phyloP scores from a whole-genome alignment of 1,139 yeast genomes.

The Trichomonascaceae sp. region DNA sequence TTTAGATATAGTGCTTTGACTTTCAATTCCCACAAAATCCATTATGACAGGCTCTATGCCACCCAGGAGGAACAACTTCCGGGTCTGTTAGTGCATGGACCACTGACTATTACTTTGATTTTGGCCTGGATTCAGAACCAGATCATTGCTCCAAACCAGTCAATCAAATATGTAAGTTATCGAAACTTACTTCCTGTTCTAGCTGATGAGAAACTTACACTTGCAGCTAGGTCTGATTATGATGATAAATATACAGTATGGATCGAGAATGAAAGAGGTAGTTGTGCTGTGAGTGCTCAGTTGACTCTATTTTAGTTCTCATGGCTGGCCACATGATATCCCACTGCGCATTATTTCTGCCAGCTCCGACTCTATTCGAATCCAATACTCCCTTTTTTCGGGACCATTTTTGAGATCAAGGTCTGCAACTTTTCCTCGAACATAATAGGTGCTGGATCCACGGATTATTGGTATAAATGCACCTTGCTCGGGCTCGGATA shows the following conservation, averaged over 20 bases:
- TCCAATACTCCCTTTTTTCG: conserved; percentile 31
- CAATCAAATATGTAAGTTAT: conserved; percentile 38
- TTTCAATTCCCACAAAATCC: conserved; percentile 78
- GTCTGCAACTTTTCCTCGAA: conserved; percentile 30
- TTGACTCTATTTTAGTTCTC: conserved; percentile 11
- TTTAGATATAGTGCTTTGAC: conserved; percentile 68
- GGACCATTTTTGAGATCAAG: conserved; percentile 32
- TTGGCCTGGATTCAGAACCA: conserved; percentile 39
- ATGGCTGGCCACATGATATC: background rate
- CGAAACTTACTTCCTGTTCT: conserved; percentile 47
- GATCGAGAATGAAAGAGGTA: conserved; percentile 30
- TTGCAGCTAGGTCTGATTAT: conserved; percentile 22
- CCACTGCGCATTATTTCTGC: conserved; percentile 10
- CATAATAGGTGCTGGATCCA: conserved; percentile 4
- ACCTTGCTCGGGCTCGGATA: background rate
- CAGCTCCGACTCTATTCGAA: conserved; percentile 25
- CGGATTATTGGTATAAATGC: conserved; percentile 1
- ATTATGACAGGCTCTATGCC: conserved; percentile 57
- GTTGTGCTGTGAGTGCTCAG: conserved; percentile 21
- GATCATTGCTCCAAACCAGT: conserved; percentile 14
- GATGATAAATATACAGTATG: conserved; percentile 25
- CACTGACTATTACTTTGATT: conserved; percentile 57
- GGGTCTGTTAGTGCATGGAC: conserved; percentile 70
- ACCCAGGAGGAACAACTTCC: conserved; percentile 51
- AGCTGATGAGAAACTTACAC: conserved; percentile 29